A percentile compares a stretch with the other conserved stretches of the same genome.
Conservation (phyloP, 257 asterid genomes). For the Pogostemon cablin region DNA sequence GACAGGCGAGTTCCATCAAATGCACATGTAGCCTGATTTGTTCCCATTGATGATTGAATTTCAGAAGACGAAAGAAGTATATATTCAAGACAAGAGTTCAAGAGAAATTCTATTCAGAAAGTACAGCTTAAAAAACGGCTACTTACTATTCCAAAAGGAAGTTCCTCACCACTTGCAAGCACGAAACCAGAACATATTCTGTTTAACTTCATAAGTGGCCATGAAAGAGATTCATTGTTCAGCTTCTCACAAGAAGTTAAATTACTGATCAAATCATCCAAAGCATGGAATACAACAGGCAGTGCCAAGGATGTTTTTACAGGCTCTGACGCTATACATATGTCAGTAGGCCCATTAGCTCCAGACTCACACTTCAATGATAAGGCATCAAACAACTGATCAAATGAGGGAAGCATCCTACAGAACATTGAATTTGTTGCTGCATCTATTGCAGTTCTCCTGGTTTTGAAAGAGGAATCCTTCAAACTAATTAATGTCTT, state of each 20-base stretch:
- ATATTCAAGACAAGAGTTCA: slow-evolving; percentile 19
- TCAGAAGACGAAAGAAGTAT: slow-evolving; percentile 18
- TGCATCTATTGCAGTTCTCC: slow-evolving; percentile 61
- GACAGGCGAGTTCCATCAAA: slow-evolving; percentile 99
- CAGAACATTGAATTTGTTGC: slow-evolving; percentile 43
- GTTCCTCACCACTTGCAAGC: slow-evolving; percentile 97
- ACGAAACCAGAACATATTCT: slow-evolving; percentile 80
- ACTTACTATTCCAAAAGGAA: slow-evolving; percentile 94
- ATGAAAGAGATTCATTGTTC: slow-evolving; percentile 55
- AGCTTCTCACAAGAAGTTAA: slow-evolving; percentile 46
- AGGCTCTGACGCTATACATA: slow-evolving; percentile 73
- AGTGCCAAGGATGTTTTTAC: slow-evolving; percentile 77
- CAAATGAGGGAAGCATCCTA: slow-evolving; percentile 43
- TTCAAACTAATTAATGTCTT: slow-evolving; percentile 61
- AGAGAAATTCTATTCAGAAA: slow-evolving; percentile 12
- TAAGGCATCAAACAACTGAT: slow-evolving; percentile 71
- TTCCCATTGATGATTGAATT: slow-evolving; percentile 23
- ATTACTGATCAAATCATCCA: slow-evolving; percentile 73
- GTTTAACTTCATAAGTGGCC: slow-evolving; percentile 91
- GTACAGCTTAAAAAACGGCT: slow-evolving; percentile 29
- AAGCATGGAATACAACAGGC: slow-evolving; percentile 87
- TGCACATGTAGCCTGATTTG: slow-evolving; percentile 76
- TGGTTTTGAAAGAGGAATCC: slow-evolving; percentile 70
- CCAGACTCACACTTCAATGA: slow-evolving; percentile 61
- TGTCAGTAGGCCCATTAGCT: slow-evolving; percentile 48